These are phyloP conservation scores for Phytophthora megakarya DNA, from an alignment of 352 stramenopile genomes.

Conservation along the genomic window DNA sequence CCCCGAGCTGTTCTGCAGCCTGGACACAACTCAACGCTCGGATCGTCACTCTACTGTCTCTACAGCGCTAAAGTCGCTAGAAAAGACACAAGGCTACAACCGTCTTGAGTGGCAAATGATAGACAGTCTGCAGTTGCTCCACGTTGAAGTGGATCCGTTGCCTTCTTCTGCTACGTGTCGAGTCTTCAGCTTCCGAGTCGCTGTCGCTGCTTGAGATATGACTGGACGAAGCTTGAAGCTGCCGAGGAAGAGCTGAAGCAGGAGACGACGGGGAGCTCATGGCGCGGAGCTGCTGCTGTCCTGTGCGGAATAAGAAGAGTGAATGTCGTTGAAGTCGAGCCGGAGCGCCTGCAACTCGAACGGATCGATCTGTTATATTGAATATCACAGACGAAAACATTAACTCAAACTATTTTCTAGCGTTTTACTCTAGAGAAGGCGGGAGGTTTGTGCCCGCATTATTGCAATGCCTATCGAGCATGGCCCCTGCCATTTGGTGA, in stretches of 20 bases:
- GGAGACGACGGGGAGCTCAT: constrained; percentile 27
- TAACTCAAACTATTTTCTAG: too few species aligned
- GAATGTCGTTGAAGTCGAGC: constrained; percentile 36
- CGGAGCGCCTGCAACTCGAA: background rate
- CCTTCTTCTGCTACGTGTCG: background rate
- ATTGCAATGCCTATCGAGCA: too few species aligned
- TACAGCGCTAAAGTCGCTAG: too few species aligned
- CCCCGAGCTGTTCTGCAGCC: constrained; percentile 58
- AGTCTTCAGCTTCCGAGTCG: constrained; percentile 12
- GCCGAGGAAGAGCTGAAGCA: background rate
- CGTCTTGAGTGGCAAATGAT: constrained; percentile 75
- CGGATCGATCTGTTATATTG: constrained; percentile 30
- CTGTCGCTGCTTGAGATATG: constrained; percentile 9
- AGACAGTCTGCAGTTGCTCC: constrained; percentile 60
- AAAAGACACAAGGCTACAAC: too few species aligned
- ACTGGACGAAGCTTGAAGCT: background rate
- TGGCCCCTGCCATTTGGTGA: too few species aligned
- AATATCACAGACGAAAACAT: background rate
- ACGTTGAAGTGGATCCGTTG: constrained; percentile 62
- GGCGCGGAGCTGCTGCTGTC: constrained; percentile 3
- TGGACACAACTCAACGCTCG: constrained; percentile 33
- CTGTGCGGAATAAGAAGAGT: constrained; percentile 16
- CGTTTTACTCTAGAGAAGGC: too few species aligned
- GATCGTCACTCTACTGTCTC: constrained; percentile 17
- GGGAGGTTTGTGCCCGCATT: too few species aligned